phyloP scores from a whole-genome alignment of 208 protist species.

The Acanthamoeba sp. region DNA sequence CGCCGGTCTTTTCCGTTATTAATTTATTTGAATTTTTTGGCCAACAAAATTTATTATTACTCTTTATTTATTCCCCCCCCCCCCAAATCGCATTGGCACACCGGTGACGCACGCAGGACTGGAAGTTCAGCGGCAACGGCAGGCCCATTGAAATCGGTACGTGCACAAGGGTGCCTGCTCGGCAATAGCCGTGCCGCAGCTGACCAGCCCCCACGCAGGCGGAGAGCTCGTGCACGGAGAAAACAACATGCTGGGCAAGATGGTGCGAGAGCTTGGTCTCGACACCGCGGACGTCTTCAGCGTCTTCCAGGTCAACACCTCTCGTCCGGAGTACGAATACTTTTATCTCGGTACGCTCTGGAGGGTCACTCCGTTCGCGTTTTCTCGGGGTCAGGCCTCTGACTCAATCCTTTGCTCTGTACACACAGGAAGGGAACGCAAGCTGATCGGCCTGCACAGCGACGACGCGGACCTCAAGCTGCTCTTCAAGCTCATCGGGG shows the following conservation, averaged over 20 bases:
- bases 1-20: background rate
- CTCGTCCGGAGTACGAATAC: slow-evolving; percentile 18
- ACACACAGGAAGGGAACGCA: slow-evolving; percentile 9
- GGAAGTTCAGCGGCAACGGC: slow-evolving; percentile 31
- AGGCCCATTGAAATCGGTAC: slow-evolving; percentile 53
- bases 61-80: background rate
- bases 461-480: slow-evolving; percentile 1
- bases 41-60: background rate
- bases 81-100: no score
- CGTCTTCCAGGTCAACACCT: slow-evolving; percentile 34
- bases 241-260: slow-evolving; percentile 43
- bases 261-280: slow-evolving; percentile 31
- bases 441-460: slow-evolving; percentile 46
- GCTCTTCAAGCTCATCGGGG: slow-evolving; percentile 13
- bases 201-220: background rate
- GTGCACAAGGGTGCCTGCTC: background rate
- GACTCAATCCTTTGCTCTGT: background rate
- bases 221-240: slow-evolving; percentile 31
- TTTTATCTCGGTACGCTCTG: slow-evolving; percentile 13
- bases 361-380: background rate
- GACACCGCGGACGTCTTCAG: slow-evolving; percentile 45
- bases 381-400: background rate
- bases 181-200: background rate
- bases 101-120: background rate
- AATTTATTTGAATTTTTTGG: background rate